Percentiles rank a stretch among this genome's conserved stretches.
Conservation (phyloP, 768 basidiomycete genomes). For the Lactifluus subvellereus region DNA sequence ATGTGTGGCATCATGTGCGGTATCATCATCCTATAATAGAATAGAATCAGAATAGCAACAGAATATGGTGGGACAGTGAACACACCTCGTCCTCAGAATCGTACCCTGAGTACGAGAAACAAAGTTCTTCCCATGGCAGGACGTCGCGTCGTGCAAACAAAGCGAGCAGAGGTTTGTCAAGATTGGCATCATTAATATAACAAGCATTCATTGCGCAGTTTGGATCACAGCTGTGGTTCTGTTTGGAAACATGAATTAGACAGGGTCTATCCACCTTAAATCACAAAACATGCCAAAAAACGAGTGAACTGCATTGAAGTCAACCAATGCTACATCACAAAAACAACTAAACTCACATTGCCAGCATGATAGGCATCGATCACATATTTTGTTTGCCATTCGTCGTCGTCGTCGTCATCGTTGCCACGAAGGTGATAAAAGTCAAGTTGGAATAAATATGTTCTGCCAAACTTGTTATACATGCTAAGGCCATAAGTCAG, state of each 20-base stretch:
- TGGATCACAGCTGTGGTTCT: conserved; percentile 93
- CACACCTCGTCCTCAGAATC: conserved; percentile 34
- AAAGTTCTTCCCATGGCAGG: conserved; percentile 61
- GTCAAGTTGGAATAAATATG: conserved; percentile 80
- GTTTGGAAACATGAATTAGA: neutral
- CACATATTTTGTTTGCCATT: conserved; percentile 41
- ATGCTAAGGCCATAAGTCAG: conserved; percentile 36
- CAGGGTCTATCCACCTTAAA: neutral
- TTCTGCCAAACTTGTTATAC: conserved; percentile 70
- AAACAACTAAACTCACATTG: conserved; percentile 49
- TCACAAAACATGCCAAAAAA: conserved; percentile 59
- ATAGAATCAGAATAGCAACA: neutral
- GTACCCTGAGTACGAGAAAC: conserved; percentile 65
- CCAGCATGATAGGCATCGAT: conserved; percentile 89
- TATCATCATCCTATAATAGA: conserved; percentile 2
- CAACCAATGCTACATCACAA: neutral
- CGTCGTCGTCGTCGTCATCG: conserved; percentile 24
- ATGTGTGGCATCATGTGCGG: conserved; percentile 5
- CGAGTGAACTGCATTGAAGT: conserved; percentile 67
- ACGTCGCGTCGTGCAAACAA: conserved; percentile 66
- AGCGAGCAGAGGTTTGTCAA: conserved; percentile 60
- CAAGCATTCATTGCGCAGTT: conserved; percentile 68
- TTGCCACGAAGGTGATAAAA: conserved; percentile 52
- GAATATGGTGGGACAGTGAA: neutral
- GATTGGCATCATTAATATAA: conserved; percentile 72